Evolutionary conservation across 1,139 yeast genomes (phyloP), one percentile per base, ranked within the genome.

Genomic region (Magnusiomyces magnusii): DNA sequence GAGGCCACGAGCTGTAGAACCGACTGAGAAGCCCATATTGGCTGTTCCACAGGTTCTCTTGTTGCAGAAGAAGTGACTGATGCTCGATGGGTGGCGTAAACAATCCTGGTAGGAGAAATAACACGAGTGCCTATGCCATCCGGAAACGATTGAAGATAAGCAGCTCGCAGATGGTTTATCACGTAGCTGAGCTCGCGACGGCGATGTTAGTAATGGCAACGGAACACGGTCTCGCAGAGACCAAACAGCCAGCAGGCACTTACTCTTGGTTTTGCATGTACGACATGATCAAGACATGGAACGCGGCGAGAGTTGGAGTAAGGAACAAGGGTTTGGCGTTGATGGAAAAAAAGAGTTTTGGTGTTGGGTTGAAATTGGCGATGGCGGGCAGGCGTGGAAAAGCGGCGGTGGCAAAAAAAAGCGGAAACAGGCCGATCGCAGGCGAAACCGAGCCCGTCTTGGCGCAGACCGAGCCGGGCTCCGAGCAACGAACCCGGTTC

Each of bases 61-160:
- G 27, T 23, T 19, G 49, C 27, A 5, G 49, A 44, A 21, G 27
- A 23, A 3, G 49, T 44, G n/a, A n/a, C 24, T 9, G 49, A 23
- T 3, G 27, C 49, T 21, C 24, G 17, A 5, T n/a, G 23, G 19
- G 36, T 28, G 9, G 53, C 10, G 53, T 68, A 65, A 60, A 69
- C 69, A 57, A 69, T 58, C 51, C 67, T 72, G 19, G 69, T 60
- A n/a, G 73, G 73, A 28, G 66, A 58, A 51, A 70, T 68, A 41
- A 70, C 64, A 51, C 69, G 63, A 50, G 67, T 68, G n/a, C 73
- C 73, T n/a, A 70, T 66, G 15, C 72, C 71, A 61, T 70, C 74
- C 13, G 66, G 67, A 47, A 69, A 65, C 25, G 70, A 62, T 53
- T 70, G 68, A 25, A 71, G 65, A 61, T 73, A 73, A 42, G 70